Evolutionary conservation across 2,329 filamentous ascomycete species (phyloP), one percentile per base, ranked within the genome.

Genomic region (Ramichloridium luteum): DNA sequence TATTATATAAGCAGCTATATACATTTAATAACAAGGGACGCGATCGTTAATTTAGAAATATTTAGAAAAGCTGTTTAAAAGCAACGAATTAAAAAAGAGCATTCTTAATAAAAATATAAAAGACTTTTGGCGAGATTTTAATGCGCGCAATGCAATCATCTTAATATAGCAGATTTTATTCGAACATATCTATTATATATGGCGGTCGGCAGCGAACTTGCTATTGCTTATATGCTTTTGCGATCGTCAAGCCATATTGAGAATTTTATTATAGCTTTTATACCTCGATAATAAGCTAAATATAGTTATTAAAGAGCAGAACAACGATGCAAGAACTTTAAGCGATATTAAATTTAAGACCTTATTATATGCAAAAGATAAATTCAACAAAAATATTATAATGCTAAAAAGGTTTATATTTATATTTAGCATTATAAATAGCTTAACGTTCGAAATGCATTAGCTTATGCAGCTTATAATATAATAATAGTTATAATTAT

Each of bases 381-480:
- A 23, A n/a, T 23, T n/a, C 20, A n/a, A 23, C 20, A 23, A 23
- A n/a, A n/a, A 23, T n/a, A n/a, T 23, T 23, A n/a, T n/a, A 8
- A 23, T 23, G 8, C 20, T 23, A 8, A n/a, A 23, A 23, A n/a
- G n/a, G 20, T 8, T n/a, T 23, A n/a, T n/a, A 8, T 23, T 23
- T 23, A n/a, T 23, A n/a, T 23, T n/a, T 8, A n/a, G 20, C 20
- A 23, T n/a, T 23, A 8, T 23, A 8, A n/a, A 23, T n/a, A 23
- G 20, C 20, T n/a, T n/a, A n/a, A 23, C n/a, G 20, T 23, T 23
- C 20, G n/a, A 23, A n/a, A 23, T 23, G 8, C 20, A 23, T 23
- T n/a, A 23, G 8, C 20, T 23, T 8, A n/a, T 23, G 20, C n/a
- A 23, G n/a, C 8, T 8, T 23, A n/a, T n/a, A n/a, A 23, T n/a